Percentiles rank a stretch among this genome's conserved stretches.
These are phyloP conservation scores for Biscutella auriculata DNA, from an alignment of 441 rosid species.

Conservation along the genomic window DNA sequence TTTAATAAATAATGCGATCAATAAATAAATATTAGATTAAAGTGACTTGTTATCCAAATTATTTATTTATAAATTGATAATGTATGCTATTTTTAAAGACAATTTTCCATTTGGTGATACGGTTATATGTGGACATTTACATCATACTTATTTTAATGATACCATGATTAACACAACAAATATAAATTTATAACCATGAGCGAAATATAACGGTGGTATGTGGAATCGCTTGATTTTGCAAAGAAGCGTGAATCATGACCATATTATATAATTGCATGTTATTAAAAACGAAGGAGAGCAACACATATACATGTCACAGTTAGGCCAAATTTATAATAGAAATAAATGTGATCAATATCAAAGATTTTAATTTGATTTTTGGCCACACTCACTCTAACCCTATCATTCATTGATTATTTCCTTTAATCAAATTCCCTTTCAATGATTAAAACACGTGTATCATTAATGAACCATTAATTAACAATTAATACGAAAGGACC, in stretches of 20 bases:
- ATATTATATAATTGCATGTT: not conserved
- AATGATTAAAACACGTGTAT: constrained; percentile 10
- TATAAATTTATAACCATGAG: too few species aligned
- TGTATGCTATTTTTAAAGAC: too few species aligned
- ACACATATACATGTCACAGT: not conserved
- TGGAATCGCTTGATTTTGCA: not conserved
- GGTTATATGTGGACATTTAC: too few species aligned
- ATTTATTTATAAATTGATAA: too few species aligned
- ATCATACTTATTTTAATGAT: too few species aligned
- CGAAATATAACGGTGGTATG: too few species aligned
- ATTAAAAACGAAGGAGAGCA: constrained; percentile 6
- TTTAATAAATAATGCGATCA: too few species aligned
- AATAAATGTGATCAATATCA: not conserved
- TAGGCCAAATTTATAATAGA: constrained; percentile 3
- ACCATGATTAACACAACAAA: too few species aligned
- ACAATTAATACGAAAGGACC: not conserved
- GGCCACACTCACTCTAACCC: not conserved
- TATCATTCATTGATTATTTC: not conserved
- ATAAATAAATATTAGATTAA: too few species aligned
- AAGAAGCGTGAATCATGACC: constrained; percentile 12
- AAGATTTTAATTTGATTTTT: not conserved
- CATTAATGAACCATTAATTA: not conserved
- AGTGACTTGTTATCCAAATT: too few species aligned
- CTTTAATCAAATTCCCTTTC: not conserved
- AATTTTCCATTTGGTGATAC: too few species aligned